Base-by-base conservation (phyloP, 164 flowering plant species). In the Litsea cubeba region DNA sequence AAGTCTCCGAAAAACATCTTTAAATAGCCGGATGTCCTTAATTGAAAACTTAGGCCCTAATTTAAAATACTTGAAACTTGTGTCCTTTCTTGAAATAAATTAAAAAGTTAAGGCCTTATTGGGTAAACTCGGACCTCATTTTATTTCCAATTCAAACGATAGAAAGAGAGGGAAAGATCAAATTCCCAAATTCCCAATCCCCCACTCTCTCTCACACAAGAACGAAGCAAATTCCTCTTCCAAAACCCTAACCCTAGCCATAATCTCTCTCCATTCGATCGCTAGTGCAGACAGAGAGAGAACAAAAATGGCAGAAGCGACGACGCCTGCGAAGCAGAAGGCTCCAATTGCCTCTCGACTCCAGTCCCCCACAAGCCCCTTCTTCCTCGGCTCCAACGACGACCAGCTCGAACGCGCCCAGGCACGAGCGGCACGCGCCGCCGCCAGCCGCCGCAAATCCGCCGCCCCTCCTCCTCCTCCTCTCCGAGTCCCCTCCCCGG, bases 341-440 rank as follows among this genome's bases (percentile, higher is more conserved):
- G 75, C 80, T 22, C 70, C 88, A 1, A 74, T 84, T 74, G 79
- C 86, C 7, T 32, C 75, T 12, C 85, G 86, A 15, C 81, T 90
- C 69, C 90, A 85, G 67, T 87, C 98, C 50, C 92, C 97, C 2
- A 85, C 87, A 5, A 83, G 87, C 76, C 89, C 95, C 5, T 87
- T 88, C 83, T 81, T 89, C 81, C 63, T 91, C 23, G 93, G 91
- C 74, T 88, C 95, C 67, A 96, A 96, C 79, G 89, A 92, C 76
- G 99, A 94, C 82, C 78, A 87, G 62, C 93, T 90, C 72, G 99
- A 96, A 79, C 85, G 97, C 0, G 97, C 95, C 25, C 94, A 87
- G 80, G 95, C 97, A 3, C 95, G 99, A 1, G 98, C 97, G 0
- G 97, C 97, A 0, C 93, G 98, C 6, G 94, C 90, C 5, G 93